Conservation (phyloP, 768 basidiomycete genomes). For the Suillus luteus region DNA sequence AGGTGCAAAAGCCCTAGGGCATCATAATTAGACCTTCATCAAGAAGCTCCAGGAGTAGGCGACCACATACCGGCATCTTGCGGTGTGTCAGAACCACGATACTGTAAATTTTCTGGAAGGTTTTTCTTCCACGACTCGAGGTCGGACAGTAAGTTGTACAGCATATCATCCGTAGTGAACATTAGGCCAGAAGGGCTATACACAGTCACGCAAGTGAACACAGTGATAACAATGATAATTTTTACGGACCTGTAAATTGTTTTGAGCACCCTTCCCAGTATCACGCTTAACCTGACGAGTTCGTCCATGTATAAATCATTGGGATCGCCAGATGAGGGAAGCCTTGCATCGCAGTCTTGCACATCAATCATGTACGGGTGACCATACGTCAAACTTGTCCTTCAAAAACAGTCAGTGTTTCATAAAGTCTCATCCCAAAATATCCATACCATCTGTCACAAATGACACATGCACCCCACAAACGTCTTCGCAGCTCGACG, state of each 20-base stretch:
- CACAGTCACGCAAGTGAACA: constrained; percentile 12
- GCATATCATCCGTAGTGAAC: constrained; percentile 79
- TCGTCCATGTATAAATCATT: constrained; percentile 85
- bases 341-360: constrained; percentile 91
- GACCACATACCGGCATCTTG: constrained; percentile 61
- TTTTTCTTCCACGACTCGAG: constrained; percentile 76
- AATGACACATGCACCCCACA: constrained; percentile 96
- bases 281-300: constrained; percentile 86
- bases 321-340: constrained; percentile 86
- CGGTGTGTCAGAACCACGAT: constrained; percentile 67
- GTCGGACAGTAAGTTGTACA: constrained; percentile 63
- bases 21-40: constrained; percentile 12
- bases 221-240: background rate
- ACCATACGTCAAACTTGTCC: constrained; percentile 87
- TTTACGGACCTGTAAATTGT: constrained; percentile 80
- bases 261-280: constrained; percentile 90
- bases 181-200: constrained; percentile 83
- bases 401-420: constrained; percentile 31
- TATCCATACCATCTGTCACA: constrained; percentile 82
- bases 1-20: constrained; percentile 80
- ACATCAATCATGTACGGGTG: constrained; percentile 97
- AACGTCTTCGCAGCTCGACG: constrained; percentile 82
- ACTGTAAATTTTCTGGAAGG: constrained; percentile 78
- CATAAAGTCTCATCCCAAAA: constrained; percentile 8
- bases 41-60: constrained; percentile 1